These are phyloP conservation scores for Plantago elongata DNA, from an alignment of 257 asterid species.

Conservation along the genomic window DNA sequence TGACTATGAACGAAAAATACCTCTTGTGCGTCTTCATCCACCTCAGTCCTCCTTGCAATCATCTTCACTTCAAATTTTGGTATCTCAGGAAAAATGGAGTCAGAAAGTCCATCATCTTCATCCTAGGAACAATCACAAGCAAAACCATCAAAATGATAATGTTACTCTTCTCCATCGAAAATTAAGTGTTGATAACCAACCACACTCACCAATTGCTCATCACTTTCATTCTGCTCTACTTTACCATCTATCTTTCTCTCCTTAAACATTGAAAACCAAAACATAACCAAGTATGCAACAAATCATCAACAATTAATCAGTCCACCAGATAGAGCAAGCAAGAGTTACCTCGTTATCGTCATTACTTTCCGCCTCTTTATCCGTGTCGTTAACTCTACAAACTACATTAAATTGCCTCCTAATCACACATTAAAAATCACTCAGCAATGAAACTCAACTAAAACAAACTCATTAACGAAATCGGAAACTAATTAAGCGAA, in stretches of 20 bases:
- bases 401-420: constrained; percentile 37
- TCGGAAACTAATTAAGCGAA: neutral
- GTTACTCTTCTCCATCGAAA: neutral
- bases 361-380: constrained; percentile 51
- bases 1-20: constrained; percentile 27
- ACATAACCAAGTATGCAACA: constrained; percentile 7
- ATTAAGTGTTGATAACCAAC: constrained; percentile 26
- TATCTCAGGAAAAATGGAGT: constrained; percentile 29
- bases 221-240: constrained; percentile 28
- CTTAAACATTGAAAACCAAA: constrained; percentile 38
- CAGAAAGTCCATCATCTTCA: constrained; percentile 45
- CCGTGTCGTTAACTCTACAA: constrained; percentile 54
- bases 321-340: neutral
- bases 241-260: constrained; percentile 41
- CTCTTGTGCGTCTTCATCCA: constrained; percentile 41
- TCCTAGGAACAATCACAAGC: constrained; percentile 24
- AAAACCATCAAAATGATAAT: constrained; percentile 11
- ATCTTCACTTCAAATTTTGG: constrained; percentile 30
- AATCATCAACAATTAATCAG: neutral
- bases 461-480: constrained; percentile 4
- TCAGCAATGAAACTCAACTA: neutral
- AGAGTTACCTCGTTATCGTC: constrained; percentile 45
- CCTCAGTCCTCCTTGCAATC: constrained; percentile 24
- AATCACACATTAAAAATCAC: constrained; percentile 4
- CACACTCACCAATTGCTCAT: constrained; percentile 28